Evolutionary conservation across 768 basidiomycete species (phyloP), one percentile per base, ranked within the genome.

Genomic region (Tricholomella constricta): DNA sequence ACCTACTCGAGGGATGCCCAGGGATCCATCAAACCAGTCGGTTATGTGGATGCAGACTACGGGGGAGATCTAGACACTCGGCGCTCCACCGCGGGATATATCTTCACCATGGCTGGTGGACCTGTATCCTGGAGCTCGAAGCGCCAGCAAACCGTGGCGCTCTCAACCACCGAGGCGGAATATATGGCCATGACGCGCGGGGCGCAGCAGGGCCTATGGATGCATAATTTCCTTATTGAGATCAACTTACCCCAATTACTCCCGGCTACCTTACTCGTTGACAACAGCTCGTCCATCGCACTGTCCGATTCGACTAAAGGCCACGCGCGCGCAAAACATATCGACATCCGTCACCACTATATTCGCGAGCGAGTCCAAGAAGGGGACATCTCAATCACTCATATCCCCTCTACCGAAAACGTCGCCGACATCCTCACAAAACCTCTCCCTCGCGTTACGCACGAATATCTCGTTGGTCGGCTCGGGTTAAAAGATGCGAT

Each of bases 81-180:
- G 23, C 27, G 59, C 7, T 70, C 69, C 14, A 62, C 58, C 3
- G 60, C 57, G 2, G 69, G 67, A 4, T 68, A 65, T 48, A 49
- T 62, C 11, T 69, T 61, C 41, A 51, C 56, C 11, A 42, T 65
- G 38, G 64, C 52, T 31, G 62, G 63, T 6, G 62, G 58, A n/a
- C 52, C 61, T 2, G 57, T 73, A 3, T 47, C 56, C 1, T 75
- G 72, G 73, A 34, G 36, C 0, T n/a, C n/a, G n/a, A n/a, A n/a
- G n/a, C n/a, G n/a, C n/a, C n/a, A n/a, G n/a, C n/a, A n/a, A n/a
- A n/a, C n/a, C n/a, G n/a, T n/a, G n/a, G n/a, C n/a, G n/a, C n/a
- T n/a, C n/a, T n/a, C n/a, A n/a, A n/a, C n/a, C n/a, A n/a, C n/a
- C n/a, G n/a, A n/a, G n/a, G n/a, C n/a, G n/a, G n/a, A n/a, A n/a